Evolutionary conservation across 2,329 filamentous ascomycete genomes (phyloP), one percentile per base, ranked within the genome.

Genomic region (Monilinia fructigena): DNA sequence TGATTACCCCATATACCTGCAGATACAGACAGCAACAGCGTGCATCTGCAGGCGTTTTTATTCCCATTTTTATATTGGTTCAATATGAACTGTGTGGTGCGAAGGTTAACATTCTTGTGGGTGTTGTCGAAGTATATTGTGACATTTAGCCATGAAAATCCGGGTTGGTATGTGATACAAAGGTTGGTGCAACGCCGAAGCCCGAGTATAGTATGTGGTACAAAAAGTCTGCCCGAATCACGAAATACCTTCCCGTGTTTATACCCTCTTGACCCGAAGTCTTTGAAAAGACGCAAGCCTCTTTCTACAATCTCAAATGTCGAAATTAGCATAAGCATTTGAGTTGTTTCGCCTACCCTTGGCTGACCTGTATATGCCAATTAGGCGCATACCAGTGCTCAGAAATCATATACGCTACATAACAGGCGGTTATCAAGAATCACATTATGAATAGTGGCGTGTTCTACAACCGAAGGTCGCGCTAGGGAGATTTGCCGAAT

Each of bases 61-160:
- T 23, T 23, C 31, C 23, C 10, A 35, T 26, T 62, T 28, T 62
- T 53, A 18, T 28, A 28, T 62, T 62, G 59, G 59, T 23, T 62
- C 47, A 26, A 53, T 53, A 12, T 4, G 16, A 14, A 14, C 1
- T n/a, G 20, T 35, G 26, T 28, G 42, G 42, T 35, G 42, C 40
- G 28, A 35, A 26, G 47, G 26, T 40, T 40, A 14, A 40, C 8
- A 40, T 26, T 35, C n/a, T 11, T 20, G 26, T 47, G 45, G 42
- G 6, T 18, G 38, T 47, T 31, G 26, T 20, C 26, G 31, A n/a
- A 47, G 5, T 47, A 59, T 26, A 48, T 2, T 2, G 20, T 48
- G 26, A 12, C 18, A 20, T n/a, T 59, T 59, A 47, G 42, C 42
- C 42, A 31, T 42, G 10, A 38, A n/a, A 60, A 14, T 20, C 23